Conservation (phyloP, 1,284 basidiomycete genomes). For the Dichomitus squalens region DNA sequence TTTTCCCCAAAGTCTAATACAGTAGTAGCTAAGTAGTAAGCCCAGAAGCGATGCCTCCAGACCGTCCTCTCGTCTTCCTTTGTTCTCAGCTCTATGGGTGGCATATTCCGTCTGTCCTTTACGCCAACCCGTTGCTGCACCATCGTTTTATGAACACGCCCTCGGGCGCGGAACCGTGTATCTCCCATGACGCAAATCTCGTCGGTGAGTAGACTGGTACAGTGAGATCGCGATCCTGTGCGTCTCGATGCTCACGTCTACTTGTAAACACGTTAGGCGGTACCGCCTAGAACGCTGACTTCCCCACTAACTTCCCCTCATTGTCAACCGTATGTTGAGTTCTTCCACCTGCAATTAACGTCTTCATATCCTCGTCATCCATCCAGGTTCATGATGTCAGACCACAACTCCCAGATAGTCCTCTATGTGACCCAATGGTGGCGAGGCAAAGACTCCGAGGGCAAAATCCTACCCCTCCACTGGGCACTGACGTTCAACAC, state of each 20-base stretch:
- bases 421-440: conserved; percentile 26
- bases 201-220: background rate
- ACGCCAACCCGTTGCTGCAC: too few species aligned
- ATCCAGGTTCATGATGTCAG: conserved; percentile 13
- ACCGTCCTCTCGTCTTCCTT: too few species aligned
- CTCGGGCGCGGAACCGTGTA: background rate
- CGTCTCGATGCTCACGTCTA: background rate
- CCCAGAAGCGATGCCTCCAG: too few species aligned
- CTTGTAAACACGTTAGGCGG: background rate
- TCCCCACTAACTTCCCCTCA: background rate
- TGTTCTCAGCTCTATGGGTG: too few species aligned
- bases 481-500: conserved; percentile 27
- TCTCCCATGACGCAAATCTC: background rate
- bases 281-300: conserved; percentile 4
- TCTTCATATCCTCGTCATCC: conserved; percentile 3
- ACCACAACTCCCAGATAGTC: conserved; percentile 14
- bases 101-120: too few species aligned
- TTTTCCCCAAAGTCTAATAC: too few species aligned
- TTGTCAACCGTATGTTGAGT: conserved; percentile 4
- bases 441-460: conserved; percentile 24
- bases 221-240: background rate
- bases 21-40: too few species aligned
- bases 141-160: too few species aligned
- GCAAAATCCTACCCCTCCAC: conserved; percentile 22
- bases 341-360: background rate